These are phyloP conservation scores for Fusarium chlamydosporum DNA, from an alignment of 2,329 filamentous ascomycete genomes.

Conservation along the genomic window DNA sequence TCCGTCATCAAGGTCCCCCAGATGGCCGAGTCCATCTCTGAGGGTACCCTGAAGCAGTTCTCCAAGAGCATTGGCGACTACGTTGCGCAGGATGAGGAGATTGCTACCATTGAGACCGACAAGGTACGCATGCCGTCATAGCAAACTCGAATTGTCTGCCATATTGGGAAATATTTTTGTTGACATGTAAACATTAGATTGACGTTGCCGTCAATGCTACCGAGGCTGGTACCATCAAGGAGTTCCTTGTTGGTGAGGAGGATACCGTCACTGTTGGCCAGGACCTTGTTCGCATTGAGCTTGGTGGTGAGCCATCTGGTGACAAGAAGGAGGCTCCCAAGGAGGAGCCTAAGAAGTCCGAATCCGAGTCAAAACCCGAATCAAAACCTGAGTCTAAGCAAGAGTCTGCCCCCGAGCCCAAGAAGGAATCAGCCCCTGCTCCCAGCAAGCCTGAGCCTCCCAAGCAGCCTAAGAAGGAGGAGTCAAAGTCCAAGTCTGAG, in stretches of 20 bases:
- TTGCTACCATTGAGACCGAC: conserved; percentile 98
- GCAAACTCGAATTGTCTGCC: background rate
- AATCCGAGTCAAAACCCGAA: conserved; percentile 55
- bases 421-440: conserved; percentile 52
- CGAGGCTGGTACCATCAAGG: conserved; percentile 89
- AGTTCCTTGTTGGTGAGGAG: conserved; percentile 91
- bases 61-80: conserved; percentile 92
- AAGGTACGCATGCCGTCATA: conserved; percentile 72
- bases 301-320: conserved; percentile 70
- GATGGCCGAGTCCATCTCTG: conserved; percentile 99
- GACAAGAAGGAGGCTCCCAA: conserved; percentile 57
- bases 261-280: conserved; percentile 96
- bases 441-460: conserved; percentile 47
- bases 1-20: conserved; percentile 92
- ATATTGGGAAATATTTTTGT: conserved; percentile 1
- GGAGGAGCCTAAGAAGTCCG: conserved; percentile 50
- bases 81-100: conserved; percentile 96
- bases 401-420: conserved; percentile 53
- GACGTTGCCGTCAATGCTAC: conserved; percentile 97
- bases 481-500: conserved; percentile 40
- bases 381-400: conserved; percentile 55
- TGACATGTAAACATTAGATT: conserved; percentile 70
- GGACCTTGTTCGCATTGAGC: conserved; percentile 87
- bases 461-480: conserved; percentile 49
- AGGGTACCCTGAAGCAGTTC: conserved; percentile 97